Conservation (phyloP, 2,329 filamentous ascomycete genomes). For the Tolypocladium endophyticum region DNA sequence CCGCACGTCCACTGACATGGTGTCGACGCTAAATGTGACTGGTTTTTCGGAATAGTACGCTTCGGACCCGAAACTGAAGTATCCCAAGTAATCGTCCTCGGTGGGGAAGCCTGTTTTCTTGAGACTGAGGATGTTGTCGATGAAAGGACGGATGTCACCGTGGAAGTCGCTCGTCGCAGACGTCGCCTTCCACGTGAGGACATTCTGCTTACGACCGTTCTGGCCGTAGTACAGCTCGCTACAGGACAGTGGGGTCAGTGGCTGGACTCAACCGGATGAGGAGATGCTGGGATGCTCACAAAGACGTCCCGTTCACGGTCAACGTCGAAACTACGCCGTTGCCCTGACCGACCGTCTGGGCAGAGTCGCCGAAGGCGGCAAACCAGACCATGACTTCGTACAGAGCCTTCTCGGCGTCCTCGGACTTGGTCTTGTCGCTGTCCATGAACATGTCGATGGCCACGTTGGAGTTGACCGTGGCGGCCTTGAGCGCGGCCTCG, state of each 20-base stretch:
- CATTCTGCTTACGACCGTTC: conserved; percentile 29
- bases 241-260: background rate
- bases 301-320: conserved; percentile 28
- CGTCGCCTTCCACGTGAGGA: conserved; percentile 38
- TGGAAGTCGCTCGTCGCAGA: conserved; percentile 27
- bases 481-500: conserved; percentile 17
- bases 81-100: conserved; percentile 35
- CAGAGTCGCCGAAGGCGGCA: conserved; percentile 31
- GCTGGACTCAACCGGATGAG: background rate
- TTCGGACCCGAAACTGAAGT: conserved; percentile 41
- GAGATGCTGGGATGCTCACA: conserved; percentile 19
- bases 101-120: conserved; percentile 24
- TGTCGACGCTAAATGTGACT: conserved; percentile 37
- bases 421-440: conserved; percentile 25
- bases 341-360: conserved; percentile 35
- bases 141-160: conserved; percentile 34
- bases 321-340: conserved; percentile 20
- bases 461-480: conserved; percentile 41
- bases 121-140: conserved; percentile 27
- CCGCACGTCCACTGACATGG: conserved; percentile 24
- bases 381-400: conserved; percentile 51
- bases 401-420: conserved; percentile 27
- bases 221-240: conserved; percentile 30
- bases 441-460: conserved; percentile 50
- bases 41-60: conserved; percentile 29